Evolutionary conservation across 2,329 filamentous ascomycete genomes (phyloP), one percentile per base, ranked within the genome.

Genomic region (Paraphaeosphaeria sporulosa): DNA sequence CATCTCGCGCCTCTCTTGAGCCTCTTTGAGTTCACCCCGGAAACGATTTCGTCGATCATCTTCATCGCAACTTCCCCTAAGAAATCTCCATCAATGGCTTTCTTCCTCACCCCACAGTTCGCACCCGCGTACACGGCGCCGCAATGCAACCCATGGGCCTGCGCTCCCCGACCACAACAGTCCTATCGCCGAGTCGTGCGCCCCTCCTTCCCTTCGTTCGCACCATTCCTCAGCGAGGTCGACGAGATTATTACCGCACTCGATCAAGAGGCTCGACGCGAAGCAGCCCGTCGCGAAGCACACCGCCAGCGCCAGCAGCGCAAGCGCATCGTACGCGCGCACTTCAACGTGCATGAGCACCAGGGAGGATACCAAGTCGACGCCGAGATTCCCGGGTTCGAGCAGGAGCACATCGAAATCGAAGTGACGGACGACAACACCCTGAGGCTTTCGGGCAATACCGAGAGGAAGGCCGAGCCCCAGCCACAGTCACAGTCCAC

Each of bases 361-460:
- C 62, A 72, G 30, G 68, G 73, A 51, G 72, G 71, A 43, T 77
- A 73, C 61, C 65, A 73, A 55, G 63, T 77, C 17, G 62, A 75
- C 32, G 75, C 71, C 38, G 72, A 76, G 23, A 58, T 76, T 10
- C 69, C 69, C 1, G 73, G 73, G 3, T 76, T 77, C 59, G 63
- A 69, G 21, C 72, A 75, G 60, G 66, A 76, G n/a, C 72, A 77
- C 57, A 71, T 77, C 55, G 69, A 56, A 47, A 75, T 77, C 52
- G 73, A 76, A 50, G 64, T 76, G 17, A 72, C 68, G 2, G 75
- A 76, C 23, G 75, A 73, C 42, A 64, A 74, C 55, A 77, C 72
- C 3, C 54, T 77, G 56, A 76, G 67, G 56, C 66, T 76, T 17
- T 54, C 66, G 7, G 75, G 74, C 23, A 74, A 74, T 62, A 76